A percentile compares a stretch with the other conserved stretches of the same genome.
These are phyloP conservation scores for Amaranthus tricolor DNA, from an alignment of 179 eudicot genomes.

Conservation along the genomic window DNA sequence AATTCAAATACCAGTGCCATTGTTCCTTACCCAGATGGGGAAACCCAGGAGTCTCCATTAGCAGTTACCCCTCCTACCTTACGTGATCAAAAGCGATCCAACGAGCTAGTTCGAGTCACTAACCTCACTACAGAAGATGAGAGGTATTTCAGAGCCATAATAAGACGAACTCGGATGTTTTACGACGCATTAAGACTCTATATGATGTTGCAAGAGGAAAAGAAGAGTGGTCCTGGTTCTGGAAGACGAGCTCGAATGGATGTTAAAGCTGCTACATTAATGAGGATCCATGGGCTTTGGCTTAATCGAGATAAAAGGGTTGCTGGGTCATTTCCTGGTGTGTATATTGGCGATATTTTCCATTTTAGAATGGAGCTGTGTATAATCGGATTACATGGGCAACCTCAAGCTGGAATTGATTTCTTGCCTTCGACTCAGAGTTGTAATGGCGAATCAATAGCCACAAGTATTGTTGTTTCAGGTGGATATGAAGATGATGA, in stretches of 20 bases:
- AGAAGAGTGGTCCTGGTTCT: slow-evolving; percentile 25
- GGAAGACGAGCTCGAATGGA: slow-evolving; percentile 52
- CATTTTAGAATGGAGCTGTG: slow-evolving; percentile 84
- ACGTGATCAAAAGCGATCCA: slow-evolving; percentile 36
- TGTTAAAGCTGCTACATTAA: slow-evolving; percentile 45
- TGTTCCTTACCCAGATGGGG: slow-evolving; percentile 38
- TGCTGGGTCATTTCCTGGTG: slow-evolving; percentile 83
- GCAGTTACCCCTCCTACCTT: slow-evolving; percentile 18
- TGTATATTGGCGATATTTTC: slow-evolving; percentile 73
- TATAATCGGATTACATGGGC: slow-evolving; percentile 86
- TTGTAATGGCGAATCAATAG: slow-evolving; percentile 83
- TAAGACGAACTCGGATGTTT: slow-evolving; percentile 60
- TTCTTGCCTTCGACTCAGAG: slow-evolving; percentile 66
- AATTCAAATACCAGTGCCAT: slow-evolving; percentile 50
- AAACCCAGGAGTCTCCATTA: slow-evolving; percentile 8
- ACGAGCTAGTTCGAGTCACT: slow-evolving; percentile 74
- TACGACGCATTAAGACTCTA: slow-evolving; percentile 62
- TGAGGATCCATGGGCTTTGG: slow-evolving; percentile 72
- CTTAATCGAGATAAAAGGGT: slow-evolving; percentile 73
- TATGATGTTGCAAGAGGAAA: slow-evolving; percentile 47
- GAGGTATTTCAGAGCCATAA: slow-evolving; percentile 55
- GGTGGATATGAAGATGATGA: slow-evolving; percentile 94
- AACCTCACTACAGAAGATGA: slow-evolving; percentile 52
- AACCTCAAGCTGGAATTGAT: slow-evolving; percentile 84
- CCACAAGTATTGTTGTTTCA: slow-evolving; percentile 80